Evolutionary conservation across 1,284 basidiomycete genomes (phyloP).

Genomic region (Pholiota adiposa): DNA sequence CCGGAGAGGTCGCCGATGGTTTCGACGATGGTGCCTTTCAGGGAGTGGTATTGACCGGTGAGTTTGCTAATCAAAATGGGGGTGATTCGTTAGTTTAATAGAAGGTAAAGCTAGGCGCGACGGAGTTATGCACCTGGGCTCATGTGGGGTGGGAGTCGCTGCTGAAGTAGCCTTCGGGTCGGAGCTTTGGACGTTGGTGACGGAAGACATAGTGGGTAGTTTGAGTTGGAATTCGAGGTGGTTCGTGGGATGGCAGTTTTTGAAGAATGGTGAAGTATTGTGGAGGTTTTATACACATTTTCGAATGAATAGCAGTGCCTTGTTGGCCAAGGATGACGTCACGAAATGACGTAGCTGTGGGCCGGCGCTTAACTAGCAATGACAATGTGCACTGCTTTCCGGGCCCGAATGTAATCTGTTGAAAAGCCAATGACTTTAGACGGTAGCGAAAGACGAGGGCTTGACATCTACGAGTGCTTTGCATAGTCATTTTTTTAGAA

Average conservation of each 20-base stretch:
- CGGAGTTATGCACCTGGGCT: slow-evolving; percentile 21
- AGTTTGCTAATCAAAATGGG: slow-evolving; percentile 44
- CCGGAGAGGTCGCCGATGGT: slow-evolving; percentile 55
- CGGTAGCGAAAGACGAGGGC: too few species aligned
- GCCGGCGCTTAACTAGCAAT: background rate
- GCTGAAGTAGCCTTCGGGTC: slow-evolving; percentile 8
- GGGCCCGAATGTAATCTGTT: too few species aligned
- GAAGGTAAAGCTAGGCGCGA: too few species aligned
- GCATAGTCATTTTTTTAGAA: too few species aligned
- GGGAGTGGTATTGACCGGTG: slow-evolving; percentile 60
- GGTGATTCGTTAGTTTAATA: too few species aligned
- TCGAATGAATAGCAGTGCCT: too few species aligned
- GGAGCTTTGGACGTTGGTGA: background rate
- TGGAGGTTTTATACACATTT: background rate
- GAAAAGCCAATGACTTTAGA: too few species aligned
- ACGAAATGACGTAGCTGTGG: background rate
- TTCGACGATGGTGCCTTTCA: slow-evolving; percentile 66
- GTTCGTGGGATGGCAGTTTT: background rate
- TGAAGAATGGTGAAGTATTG: background rate
- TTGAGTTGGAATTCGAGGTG: too few species aligned
- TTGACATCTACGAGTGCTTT: too few species aligned
- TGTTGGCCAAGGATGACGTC: background rate
- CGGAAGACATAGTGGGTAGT: slow-evolving; percentile 1
- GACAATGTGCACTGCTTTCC: background rate
- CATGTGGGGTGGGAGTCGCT: background rate